A percentile compares a stretch with the other conserved stretches of the same genome.
phyloP scores from a whole-genome alignment of 352 stramenopile species.

The Globisporangium parvum region DNA sequence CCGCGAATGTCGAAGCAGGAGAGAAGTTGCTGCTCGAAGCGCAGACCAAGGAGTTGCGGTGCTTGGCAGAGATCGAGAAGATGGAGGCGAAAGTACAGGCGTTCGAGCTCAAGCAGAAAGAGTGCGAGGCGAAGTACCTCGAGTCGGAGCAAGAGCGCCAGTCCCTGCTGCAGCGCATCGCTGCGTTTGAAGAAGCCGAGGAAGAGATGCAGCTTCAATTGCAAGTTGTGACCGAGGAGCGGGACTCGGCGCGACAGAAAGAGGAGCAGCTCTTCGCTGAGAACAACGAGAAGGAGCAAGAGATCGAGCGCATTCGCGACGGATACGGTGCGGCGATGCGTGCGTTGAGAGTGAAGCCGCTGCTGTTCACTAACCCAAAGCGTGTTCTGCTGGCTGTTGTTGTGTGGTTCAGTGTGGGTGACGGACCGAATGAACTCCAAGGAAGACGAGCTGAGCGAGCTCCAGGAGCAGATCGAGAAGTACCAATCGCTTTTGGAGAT shows the following conservation, averaged over 20 bases:
- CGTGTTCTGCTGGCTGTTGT: not conserved
- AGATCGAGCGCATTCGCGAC: slow-evolving; percentile 84
- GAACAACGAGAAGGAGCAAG: slow-evolving; percentile 83
- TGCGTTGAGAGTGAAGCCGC: not conserved
- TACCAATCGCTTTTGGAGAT: slow-evolving; percentile 77
- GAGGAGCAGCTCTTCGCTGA: slow-evolving; percentile 80
- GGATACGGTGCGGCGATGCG: slow-evolving; percentile 41
- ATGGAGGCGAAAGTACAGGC: slow-evolving; percentile 55
- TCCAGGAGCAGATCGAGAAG: slow-evolving; percentile 82
- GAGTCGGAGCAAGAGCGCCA: slow-evolving; percentile 35
- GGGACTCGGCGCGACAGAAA: slow-evolving; percentile 72
- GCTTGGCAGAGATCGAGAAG: slow-evolving; percentile 61
- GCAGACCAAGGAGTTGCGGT: slow-evolving; percentile 69
- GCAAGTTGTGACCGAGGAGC: slow-evolving; percentile 80
- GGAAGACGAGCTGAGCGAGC: slow-evolving; percentile 77
- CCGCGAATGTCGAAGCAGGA: slow-evolving; percentile 22
- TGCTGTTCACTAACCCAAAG: not conserved
- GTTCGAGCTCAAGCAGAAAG: slow-evolving; percentile 34
- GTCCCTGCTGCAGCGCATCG: slow-evolving; percentile 33
- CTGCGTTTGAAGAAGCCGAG: slow-evolving; percentile 57
- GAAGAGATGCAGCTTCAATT: slow-evolving; percentile 78
- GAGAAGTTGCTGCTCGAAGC: slow-evolving; percentile 58
- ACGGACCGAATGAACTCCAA: slow-evolving; percentile 88
- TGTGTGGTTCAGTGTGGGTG: slow-evolving; percentile 59
- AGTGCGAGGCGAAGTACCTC: slow-evolving; percentile 20